phyloP scores from a whole-genome alignment of 2,329 filamentous ascomycete genomes.

The Aplosporella prunicola region DNA sequence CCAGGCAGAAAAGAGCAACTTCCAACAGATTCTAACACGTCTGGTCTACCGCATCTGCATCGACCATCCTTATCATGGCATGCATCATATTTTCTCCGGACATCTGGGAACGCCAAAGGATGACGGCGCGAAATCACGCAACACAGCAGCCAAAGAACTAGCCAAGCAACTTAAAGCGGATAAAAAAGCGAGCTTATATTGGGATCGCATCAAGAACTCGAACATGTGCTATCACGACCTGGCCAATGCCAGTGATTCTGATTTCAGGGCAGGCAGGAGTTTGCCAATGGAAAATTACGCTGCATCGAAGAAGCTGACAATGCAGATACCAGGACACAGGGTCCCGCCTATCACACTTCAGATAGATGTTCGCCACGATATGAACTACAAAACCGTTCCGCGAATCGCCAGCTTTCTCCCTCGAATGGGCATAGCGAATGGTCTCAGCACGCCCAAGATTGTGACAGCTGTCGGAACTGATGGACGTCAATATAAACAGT shows the following conservation, averaged over 20 bases:
- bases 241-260: conserved; percentile 55
- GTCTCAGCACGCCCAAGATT: conserved; percentile 88
- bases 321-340: conserved; percentile 52
- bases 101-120: conserved; percentile 57
- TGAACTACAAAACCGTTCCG: conserved; percentile 69
- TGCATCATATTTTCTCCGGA: conserved; percentile 91
- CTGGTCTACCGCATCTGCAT: conserved; percentile 76
- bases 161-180: conserved; percentile 50
- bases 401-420: conserved; percentile 62
- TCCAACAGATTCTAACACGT: conserved; percentile 65
- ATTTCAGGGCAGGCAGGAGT: conserved; percentile 59
- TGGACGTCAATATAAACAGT: conserved; percentile 72
- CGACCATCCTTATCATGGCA: conserved; percentile 92
- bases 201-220: conserved; percentile 63
- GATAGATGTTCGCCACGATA: conserved; percentile 62
- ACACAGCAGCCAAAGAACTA: conserved; percentile 61
- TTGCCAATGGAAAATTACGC: conserved; percentile 53
- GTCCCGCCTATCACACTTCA: conserved; percentile 87
- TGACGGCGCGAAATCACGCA: conserved; percentile 62
- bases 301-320: conserved; percentile 54
- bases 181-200: conserved; percentile 46
- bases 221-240: conserved; percentile 57
- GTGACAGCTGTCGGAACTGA: conserved; percentile 72
- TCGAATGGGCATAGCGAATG: conserved; percentile 75
- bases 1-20: conserved; percentile 57